These are phyloP conservation scores for Alternaria tenuissima DNA, from an alignment of 2,329 filamentous ascomycete genomes.

Conservation along the genomic window DNA sequence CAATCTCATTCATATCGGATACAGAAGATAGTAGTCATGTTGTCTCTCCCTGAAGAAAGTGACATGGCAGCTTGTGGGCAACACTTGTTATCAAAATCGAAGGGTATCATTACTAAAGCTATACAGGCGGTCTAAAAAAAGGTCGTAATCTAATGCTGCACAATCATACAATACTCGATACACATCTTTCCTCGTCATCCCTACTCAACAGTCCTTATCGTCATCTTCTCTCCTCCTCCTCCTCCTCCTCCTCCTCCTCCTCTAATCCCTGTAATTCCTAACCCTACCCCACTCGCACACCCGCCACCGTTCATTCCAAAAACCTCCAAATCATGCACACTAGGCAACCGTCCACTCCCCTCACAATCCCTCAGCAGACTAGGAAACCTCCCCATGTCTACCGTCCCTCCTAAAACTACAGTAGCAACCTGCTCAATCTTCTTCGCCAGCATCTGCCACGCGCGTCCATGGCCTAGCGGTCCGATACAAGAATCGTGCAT, in stretches of 20 bases:
- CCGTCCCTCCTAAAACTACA: slow-evolving; percentile 18
- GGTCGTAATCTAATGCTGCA: background rate
- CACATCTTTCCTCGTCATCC: background rate
- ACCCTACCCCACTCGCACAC: background rate
- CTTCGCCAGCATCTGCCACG: slow-evolving; percentile 27
- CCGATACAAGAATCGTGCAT: slow-evolving; percentile 15
- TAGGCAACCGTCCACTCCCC: slow-evolving; percentile 16
- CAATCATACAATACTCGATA: background rate
- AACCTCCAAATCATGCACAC: slow-evolving; percentile 25
- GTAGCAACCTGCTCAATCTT: slow-evolving; percentile 28
- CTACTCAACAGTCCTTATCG: background rate
- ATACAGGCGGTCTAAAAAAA: background rate
- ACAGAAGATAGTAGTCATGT: background rate
- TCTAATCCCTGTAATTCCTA: background rate
- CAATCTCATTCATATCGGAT: background rate
- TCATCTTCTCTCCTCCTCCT: background rate
- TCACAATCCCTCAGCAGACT: slow-evolving; percentile 23
- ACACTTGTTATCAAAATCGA: background rate
- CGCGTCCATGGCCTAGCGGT: slow-evolving; percentile 24
- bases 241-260: background rate
- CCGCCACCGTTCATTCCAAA: slow-evolving; percentile 10
- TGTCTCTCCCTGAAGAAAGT: background rate
- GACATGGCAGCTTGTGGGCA: too few species aligned
- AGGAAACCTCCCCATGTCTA: slow-evolving; percentile 25
- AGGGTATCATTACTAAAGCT: slow-evolving; percentile 5